These are phyloP conservation scores for Trichoderma afroharzianum DNA, from an alignment of 2,329 filamentous ascomycete genomes.

Conservation along the genomic window DNA sequence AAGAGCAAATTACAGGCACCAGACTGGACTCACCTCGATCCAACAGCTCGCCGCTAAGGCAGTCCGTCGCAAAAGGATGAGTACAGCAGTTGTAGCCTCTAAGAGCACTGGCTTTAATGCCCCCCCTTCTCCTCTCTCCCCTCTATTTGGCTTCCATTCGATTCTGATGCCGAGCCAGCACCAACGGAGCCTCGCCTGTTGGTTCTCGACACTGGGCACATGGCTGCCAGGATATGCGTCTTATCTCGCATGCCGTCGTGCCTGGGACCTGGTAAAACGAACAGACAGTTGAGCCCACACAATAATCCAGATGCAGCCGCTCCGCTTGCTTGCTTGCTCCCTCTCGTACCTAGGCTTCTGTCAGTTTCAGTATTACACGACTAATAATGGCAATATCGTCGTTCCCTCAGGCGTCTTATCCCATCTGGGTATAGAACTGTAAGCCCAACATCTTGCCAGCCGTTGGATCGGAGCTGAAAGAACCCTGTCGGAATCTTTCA, in stretches of 20 bases:
- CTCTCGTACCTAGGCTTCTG: not conserved
- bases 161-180: not conserved
- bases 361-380: not conserved
- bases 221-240: not conserved
- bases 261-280: not conserved
- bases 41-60: not conserved
- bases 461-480: slow-evolving; percentile 4
- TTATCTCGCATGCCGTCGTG: not conserved
- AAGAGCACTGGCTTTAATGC: not conserved
- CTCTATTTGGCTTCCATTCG: not conserved
- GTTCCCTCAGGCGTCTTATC: not conserved
- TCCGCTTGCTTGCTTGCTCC: not conserved
- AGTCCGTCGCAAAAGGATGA: not conserved
- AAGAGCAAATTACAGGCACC: not conserved
- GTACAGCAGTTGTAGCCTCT: not conserved
- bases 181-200: not conserved
- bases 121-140: not conserved
- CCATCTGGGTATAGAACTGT: not conserved
- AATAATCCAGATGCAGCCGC: not conserved
- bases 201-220: not conserved
- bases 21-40: not conserved
- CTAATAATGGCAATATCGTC: not conserved
- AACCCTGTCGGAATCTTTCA: not conserved
- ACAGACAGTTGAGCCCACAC: not conserved
- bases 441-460: not conserved